Evolutionary conservation across 208 protist genomes (phyloP).

Genomic region (Sergeia podlipaevii): DNA sequence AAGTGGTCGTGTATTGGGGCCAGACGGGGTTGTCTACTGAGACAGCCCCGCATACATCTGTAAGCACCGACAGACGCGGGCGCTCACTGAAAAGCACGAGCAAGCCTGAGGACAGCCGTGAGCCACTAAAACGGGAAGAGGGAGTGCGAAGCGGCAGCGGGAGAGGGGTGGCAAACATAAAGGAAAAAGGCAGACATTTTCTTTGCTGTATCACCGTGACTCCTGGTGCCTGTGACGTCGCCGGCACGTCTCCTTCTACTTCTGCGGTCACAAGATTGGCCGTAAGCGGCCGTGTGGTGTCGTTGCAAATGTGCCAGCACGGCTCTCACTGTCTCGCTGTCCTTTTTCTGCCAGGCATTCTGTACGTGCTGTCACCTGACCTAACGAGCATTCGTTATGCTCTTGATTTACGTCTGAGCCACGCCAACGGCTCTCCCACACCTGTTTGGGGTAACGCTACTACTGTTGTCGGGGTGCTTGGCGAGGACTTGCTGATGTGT

Average conservation of each 20-base stretch:
- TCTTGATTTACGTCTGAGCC: neutral
- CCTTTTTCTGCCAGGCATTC: neutral
- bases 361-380: slow-evolving; percentile 1
- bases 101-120: neutral
- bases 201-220: no score
- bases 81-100: neutral
- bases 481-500: no score
- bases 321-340: neutral
- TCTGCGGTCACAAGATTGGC: neutral
- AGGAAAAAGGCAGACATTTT: no score
- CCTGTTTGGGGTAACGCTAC: no score
- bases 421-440: no score
- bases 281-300: neutral
- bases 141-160: no score
- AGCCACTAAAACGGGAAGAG: no score
- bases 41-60: neutral
- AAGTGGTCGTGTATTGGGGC: slow-evolving; percentile 14
- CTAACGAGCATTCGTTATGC: slow-evolving; percentile 1
- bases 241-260: no score
- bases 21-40: neutral
- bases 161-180: no score
- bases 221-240: no score
- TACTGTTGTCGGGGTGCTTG: no score
- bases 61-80: slow-evolving; percentile 2
- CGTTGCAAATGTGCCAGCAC: slow-evolving; percentile 6